Evolutionary conservation across 2,329 filamentous ascomycete species (phyloP), one percentile per base, ranked within the genome.

Genomic region (Epichloe scottii): DNA sequence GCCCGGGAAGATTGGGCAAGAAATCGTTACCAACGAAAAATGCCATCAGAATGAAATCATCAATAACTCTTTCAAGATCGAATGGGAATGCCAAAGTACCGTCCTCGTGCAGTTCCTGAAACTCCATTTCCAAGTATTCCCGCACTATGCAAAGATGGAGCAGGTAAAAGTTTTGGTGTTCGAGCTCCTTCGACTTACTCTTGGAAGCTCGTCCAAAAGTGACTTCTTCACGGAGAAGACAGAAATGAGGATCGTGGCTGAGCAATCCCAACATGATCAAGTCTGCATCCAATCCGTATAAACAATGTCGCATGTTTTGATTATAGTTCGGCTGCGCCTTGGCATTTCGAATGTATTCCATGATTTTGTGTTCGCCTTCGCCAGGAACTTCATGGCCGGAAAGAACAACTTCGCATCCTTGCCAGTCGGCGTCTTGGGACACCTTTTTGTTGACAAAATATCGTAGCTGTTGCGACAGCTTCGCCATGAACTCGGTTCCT

Each of bases 11-110:
- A 69, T 98, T 96, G 3, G 93, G 93, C 67, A 98, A 78, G 72
- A 98, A 98, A 78, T 98, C 93, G 69, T 98, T 98, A 65, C 93
- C 93, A 61, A 98, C 89, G 68, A 98, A 98, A 73, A 98, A 98
- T 46, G 90, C 91, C 89, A 98, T 96, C 54, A 98, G 79, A 65
- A 98, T 97, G 68, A 98, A 98, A 74, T 98, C 93, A 66, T 98
- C 93, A 71, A 98, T 97, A 63, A 98, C 82, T 56, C 86, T 82
- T 73, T 98, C 93, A 77, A 98, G 85, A 63, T 98, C 87, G 64
- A 94, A 98, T 46, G 81, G 74, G 60, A 96, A 90, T 40, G 73
- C 75, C 59, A 95, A 74, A 59, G 74, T 72, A 17, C 83, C 85
- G 21, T 85, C 78, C 62, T 84, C 71, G 67, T 93, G 83, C 59